Conservation (phyloP, 202 grass and related monocot species). For the Eragrostis tef region DNA sequence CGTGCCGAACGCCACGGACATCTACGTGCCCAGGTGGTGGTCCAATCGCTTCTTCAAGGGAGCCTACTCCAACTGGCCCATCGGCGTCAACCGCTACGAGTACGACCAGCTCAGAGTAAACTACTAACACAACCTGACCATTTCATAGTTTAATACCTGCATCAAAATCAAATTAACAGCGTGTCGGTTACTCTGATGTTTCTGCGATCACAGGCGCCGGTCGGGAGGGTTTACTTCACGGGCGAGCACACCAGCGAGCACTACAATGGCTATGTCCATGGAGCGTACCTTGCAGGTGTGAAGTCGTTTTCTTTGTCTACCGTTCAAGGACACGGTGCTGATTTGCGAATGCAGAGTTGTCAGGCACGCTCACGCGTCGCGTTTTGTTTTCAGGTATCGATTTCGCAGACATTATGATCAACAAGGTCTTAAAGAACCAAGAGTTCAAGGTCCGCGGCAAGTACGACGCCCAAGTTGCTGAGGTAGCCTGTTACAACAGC, state of each 20-base stretch:
- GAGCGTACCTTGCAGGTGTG: slow-evolving; percentile 61
- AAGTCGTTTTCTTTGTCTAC: background rate
- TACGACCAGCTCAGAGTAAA: slow-evolving; percentile 35
- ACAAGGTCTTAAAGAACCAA: slow-evolving; percentile 36
- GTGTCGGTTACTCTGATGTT: background rate
- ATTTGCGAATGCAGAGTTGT: too few species aligned
- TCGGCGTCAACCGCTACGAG: slow-evolving; percentile 33
- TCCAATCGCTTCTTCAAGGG: slow-evolving; percentile 38
- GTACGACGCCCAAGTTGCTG: background rate
- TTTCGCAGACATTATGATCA: slow-evolving; percentile 41
- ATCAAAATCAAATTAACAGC: too few species aligned
- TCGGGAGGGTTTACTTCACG: slow-evolving; percentile 76
- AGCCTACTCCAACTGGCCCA: slow-evolving; percentile 27
- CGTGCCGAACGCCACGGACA: slow-evolving; percentile 13
- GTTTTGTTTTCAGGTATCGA: slow-evolving; percentile 33
- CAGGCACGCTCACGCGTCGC: background rate
- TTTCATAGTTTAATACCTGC: too few species aligned
- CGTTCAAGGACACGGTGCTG: too few species aligned
- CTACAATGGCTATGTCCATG: slow-evolving; percentile 72
- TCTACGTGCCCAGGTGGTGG: slow-evolving; percentile 32
- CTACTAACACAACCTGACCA: too few species aligned
- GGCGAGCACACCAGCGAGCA: slow-evolving; percentile 69
- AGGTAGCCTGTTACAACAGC: background rate
- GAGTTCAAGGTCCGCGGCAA: slow-evolving; percentile 41
- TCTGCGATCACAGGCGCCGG: slow-evolving; percentile 37